Evolutionary conservation across 345 rosid species (phyloP).

Genomic region (Toxicodendron radicans): DNA sequence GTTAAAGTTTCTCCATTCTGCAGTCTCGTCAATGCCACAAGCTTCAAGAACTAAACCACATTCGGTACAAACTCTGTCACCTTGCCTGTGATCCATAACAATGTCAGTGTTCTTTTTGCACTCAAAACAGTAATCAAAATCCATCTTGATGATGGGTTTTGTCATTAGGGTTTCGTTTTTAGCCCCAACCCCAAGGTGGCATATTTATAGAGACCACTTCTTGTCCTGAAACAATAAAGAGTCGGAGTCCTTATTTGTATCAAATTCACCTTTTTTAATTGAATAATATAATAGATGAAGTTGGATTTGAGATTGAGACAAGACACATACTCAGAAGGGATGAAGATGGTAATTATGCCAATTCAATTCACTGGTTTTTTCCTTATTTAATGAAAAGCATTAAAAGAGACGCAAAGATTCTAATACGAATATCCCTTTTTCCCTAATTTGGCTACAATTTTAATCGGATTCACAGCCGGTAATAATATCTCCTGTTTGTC

Average conservation of each 20-base stretch:
- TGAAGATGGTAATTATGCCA: no score
- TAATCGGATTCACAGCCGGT: no score
- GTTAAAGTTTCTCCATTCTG: slow-evolving; percentile 18
- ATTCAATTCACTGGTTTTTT: no score
- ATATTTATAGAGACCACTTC: not conserved
- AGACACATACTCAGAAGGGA: no score
- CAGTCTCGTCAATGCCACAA: not conserved
- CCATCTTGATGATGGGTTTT: not conserved
- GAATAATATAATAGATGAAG: no score
- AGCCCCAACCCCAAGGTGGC: not conserved
- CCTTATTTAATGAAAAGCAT: no score
- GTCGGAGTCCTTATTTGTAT: not conserved
- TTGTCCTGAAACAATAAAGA: not conserved
- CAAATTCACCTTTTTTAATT: not conserved
- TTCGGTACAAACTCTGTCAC: slow-evolving; percentile 12
- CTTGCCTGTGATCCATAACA: slow-evolving; percentile 4
- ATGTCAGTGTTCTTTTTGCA: slow-evolving; percentile 13
- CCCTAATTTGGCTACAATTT: not conserved
- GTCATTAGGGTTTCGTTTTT: not conserved
- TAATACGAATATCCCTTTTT: not conserved
- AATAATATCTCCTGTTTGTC: not conserved
- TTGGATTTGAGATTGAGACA: no score
- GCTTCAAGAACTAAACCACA: slow-evolving; percentile 24
- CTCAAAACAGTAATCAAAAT: slow-evolving; percentile 1
- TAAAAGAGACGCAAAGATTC: no score